A percentile compares a stretch with the other conserved stretches of the same genome.
phyloP scores from a whole-genome alignment of 805 yeast species.

The Tetrapisispora namnaoensis region DNA sequence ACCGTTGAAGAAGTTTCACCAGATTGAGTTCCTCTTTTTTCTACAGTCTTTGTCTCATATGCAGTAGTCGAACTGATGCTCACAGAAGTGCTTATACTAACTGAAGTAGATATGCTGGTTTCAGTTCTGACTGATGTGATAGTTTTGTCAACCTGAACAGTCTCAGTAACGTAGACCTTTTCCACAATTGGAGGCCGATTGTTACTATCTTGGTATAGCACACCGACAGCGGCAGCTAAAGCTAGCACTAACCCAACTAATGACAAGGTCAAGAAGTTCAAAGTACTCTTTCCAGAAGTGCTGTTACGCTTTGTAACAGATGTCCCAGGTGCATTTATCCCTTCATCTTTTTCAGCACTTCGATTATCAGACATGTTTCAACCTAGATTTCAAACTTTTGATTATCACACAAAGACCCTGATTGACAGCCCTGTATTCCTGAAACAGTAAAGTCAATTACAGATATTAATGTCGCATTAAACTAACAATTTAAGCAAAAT shows the following conservation, averaged over 20 bases:
- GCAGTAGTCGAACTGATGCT: not conserved
- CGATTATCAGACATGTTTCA: no score
- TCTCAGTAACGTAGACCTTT: conserved; percentile 43
- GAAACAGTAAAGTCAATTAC: no score
- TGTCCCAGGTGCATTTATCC: not conserved
- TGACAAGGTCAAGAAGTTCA: not conserved
- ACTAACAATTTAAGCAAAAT: no score
- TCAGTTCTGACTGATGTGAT: conserved; percentile 17
- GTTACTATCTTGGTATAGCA: not conserved
- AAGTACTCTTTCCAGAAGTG: not conserved
- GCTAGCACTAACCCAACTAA: not conserved
- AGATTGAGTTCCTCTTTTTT: not conserved
- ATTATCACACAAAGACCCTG: no score
- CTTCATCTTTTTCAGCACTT: not conserved
- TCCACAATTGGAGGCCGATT: conserved; percentile 28
- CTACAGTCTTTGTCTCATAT: not conserved
- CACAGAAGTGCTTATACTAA: not conserved
- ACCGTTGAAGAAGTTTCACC: not conserved
- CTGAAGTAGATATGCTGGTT: not conserved
- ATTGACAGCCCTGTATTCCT: no score
- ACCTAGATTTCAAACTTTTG: no score
- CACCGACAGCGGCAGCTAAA: not conserved
- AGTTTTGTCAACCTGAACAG: conserved; percentile 18
- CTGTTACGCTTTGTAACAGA: not conserved
- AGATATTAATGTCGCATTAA: no score